Evolutionary conservation across 2,329 filamentous ascomycete genomes (phyloP).

Genomic region (Stemphylium vesicarium): DNA sequence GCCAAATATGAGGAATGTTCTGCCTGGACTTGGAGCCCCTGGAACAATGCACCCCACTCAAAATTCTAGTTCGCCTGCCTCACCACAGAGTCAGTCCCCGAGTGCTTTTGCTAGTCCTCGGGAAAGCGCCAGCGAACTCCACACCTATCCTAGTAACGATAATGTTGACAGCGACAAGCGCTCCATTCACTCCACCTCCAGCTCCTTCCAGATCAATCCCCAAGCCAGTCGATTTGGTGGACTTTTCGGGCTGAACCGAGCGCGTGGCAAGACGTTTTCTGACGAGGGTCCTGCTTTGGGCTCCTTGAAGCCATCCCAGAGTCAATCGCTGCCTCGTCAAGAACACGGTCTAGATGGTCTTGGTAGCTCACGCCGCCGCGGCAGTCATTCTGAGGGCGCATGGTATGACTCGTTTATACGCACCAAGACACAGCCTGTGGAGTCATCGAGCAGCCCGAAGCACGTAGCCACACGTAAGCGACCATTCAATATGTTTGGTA

Average conservation of each 20-base stretch:
- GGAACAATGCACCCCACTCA: slow-evolving; percentile 43
- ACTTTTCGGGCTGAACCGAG: slow-evolving; percentile 66
- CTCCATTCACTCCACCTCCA: slow-evolving; percentile 56
- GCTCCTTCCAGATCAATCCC: slow-evolving; percentile 56
- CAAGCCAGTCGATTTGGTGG: slow-evolving; percentile 62
- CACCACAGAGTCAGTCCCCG: slow-evolving; percentile 51
- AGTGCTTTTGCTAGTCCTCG: slow-evolving; percentile 57
- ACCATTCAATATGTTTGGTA: slow-evolving; percentile 58
- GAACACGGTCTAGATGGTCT: slow-evolving; percentile 57
- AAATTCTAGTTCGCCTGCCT: slow-evolving; percentile 53
- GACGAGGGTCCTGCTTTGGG: slow-evolving; percentile 71
- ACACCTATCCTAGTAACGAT: slow-evolving; percentile 49
- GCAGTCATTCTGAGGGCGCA: slow-evolving; percentile 61
- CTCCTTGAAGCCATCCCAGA: slow-evolving; percentile 72
- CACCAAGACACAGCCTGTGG: slow-evolving; percentile 42
- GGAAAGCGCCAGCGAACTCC: slow-evolving; percentile 54
- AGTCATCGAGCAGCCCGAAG: slow-evolving; percentile 43
- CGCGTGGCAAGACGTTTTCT: slow-evolving; percentile 65
- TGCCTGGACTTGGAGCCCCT: slow-evolving; percentile 52
- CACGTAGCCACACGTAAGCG: slow-evolving; percentile 53
- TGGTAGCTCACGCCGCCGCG: slow-evolving; percentile 59
- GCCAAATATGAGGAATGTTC: slow-evolving; percentile 40
- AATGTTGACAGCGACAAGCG: slow-evolving; percentile 53
- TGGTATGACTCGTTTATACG: slow-evolving; percentile 61
- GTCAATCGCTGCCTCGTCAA: slow-evolving; percentile 75